Evolutionary conservation across 1,284 basidiomycete species (phyloP).

Genomic region (Mycosarcoma mackinlayi): DNA sequence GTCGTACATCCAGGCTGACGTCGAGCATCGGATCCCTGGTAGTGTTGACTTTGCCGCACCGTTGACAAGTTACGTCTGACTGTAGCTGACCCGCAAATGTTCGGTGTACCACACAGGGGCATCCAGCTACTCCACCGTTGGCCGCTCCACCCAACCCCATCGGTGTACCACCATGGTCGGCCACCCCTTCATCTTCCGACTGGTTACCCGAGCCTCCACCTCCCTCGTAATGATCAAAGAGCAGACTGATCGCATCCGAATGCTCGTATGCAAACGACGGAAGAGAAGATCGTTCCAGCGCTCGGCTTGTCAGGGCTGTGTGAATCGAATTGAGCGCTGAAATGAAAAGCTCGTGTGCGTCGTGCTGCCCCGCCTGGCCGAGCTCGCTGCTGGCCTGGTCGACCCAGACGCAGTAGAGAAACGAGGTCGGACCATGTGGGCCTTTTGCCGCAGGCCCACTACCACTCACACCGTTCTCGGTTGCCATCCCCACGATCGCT

Average conservation of each 20-base stretch:
- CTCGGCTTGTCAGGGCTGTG: conserved; percentile 48
- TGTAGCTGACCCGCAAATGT: conserved; percentile 89
- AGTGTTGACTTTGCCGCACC: conserved; percentile 78
- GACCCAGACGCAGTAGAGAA: conserved; percentile 88
- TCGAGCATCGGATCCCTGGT: conserved; percentile 91
- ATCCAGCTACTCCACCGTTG: conserved; percentile 68
- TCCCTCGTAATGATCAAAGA: conserved; percentile 54
- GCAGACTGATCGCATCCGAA: conserved; percentile 34
- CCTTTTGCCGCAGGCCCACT: conserved; percentile 50
- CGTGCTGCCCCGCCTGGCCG: conserved; percentile 91
- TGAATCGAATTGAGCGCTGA: conserved; percentile 64
- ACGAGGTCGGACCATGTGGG: conserved; percentile 82
- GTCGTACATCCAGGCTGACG: conserved; percentile 81
- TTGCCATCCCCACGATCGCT: conserved; percentile 55
- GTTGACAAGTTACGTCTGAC: conserved; percentile 87
- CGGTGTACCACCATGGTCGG: conserved; percentile 10
- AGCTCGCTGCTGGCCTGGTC: conserved; percentile 77
- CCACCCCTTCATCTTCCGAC: conserved; percentile 44
- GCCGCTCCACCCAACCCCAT: conserved; percentile 4
- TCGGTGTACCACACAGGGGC: conserved; percentile 90
- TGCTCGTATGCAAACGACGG: conserved; percentile 50
- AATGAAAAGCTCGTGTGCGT: conserved; percentile 79
- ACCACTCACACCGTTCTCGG: conserved; percentile 13
- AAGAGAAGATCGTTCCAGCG: conserved; percentile 44
- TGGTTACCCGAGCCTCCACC: conserved; percentile 25